Evolutionary conservation across 768 basidiomycete species (phyloP), one percentile per base, ranked within the genome.

Genomic region (Pluteus cervinus): DNA sequence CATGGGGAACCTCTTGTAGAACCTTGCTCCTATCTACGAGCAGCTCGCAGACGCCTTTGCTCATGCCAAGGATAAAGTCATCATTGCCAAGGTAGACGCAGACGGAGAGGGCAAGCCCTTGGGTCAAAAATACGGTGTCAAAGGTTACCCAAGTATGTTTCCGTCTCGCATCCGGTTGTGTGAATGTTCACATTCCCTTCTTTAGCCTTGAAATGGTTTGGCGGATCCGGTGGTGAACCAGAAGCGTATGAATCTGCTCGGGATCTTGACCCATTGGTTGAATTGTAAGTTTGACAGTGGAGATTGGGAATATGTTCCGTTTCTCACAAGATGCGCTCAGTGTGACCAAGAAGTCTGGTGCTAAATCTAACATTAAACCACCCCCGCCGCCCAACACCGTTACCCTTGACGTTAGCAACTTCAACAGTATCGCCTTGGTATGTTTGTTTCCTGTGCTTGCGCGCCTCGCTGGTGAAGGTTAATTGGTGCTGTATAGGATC

Each of bases 121-220:
- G 28, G 92, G 87, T 40, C 60, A 75, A 47, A 78, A 81, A 61
- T 90, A 78, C 52, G 90, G 75, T 9, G 84, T 94, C 15, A 76
- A 70, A 9, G 90, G 89, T 22, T 94, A 72, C 65, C 91, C 91
- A 11, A 94, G 89, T 93, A 42, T 51, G 87, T 75, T 10, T 37
- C 12, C 20, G 12, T 15, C 21, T 22, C 26, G 2, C 15, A 28
- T 21, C 28, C 15, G 29, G 17, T 33, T 24, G 29, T 51, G 24
- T 20, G 24, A 32, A n/a, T 36, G 16, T 41, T 36, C 46, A 25
- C 48, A 32, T 15, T 42, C 26, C 26, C 42, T 14, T 39, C 30
- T n/a, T 30, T 47, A 92, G 91, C 92, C 33, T 60, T 96, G 39
- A 93, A 94, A 53, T 97, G 89, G 90, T 94, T 97, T 53, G 70